Conservation (phyloP, 495 filamentous ascomycete genomes). For the Gamarada debralockiae region DNA sequence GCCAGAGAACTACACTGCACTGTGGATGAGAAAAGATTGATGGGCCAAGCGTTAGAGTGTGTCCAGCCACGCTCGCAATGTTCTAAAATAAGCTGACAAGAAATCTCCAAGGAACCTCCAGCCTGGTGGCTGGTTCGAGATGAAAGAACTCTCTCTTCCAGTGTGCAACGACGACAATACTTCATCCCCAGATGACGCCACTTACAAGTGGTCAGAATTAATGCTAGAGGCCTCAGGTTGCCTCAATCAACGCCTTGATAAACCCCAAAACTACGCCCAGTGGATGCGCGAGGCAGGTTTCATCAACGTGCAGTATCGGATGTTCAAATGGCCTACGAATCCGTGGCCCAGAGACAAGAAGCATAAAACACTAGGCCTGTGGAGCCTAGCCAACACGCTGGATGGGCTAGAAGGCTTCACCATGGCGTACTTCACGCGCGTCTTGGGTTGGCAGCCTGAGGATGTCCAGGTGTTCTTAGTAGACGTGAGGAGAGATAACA, state of each 20-base stretch:
- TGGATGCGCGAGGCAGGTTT: conserved; percentile 53
- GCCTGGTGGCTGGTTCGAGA: conserved; percentile 45
- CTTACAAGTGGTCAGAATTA: conserved; percentile 27
- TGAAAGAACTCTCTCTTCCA: conserved; percentile 34
- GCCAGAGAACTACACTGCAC: conserved; percentile 36
- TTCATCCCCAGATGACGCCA: conserved; percentile 20
- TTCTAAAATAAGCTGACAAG: too few relatives aligned
- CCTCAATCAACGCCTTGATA: conserved; percentile 5
- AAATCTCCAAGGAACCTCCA: too few relatives aligned
- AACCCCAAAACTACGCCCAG: not conserved
- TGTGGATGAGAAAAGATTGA: conserved; percentile 33
- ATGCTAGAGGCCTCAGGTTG: conserved; percentile 22
- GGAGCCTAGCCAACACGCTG: conserved; percentile 36
- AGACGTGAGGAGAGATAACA: conserved; percentile 48
- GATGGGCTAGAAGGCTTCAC: conserved; percentile 42
- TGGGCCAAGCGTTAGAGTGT: too few relatives aligned
- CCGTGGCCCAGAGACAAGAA: conserved; percentile 44
- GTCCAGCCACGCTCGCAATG: not conserved
- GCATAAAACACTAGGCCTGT: conserved; percentile 42
- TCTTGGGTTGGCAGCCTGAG: conserved; percentile 41
- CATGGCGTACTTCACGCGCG: conserved; percentile 23
- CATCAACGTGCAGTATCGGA: conserved; percentile 44
- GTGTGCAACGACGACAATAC: conserved; percentile 26
- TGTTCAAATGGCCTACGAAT: conserved; percentile 44
- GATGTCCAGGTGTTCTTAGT: conserved; percentile 49